Evolutionary conservation across 768 basidiomycete species (phyloP).

Genomic region (Lactifluus piperatus): DNA sequence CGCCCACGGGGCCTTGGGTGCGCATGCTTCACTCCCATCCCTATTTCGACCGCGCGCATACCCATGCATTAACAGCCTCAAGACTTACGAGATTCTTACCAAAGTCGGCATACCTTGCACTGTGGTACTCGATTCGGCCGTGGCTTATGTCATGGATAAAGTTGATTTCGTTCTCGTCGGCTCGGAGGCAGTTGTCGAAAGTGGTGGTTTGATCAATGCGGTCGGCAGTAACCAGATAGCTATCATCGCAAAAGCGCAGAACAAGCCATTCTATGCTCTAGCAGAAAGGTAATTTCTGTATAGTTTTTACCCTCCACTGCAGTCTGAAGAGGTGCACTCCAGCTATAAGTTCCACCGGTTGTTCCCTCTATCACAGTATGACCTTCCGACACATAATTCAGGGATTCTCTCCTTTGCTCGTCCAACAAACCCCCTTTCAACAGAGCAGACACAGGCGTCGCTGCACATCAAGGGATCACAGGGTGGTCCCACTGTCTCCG

Average conservation of each 20-base stretch:
- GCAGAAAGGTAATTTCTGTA: conserved; percentile 61
- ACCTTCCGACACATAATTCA: conserved; percentile 75
- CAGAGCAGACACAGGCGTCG: conserved; percentile 1
- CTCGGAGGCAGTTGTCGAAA: conserved; percentile 96
- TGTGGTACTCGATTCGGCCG: conserved; percentile 91
- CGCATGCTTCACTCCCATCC: conserved; percentile 22
- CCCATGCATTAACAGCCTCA: conserved; percentile 47
- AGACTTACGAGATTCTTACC: conserved; percentile 81
- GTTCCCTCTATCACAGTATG: conserved; percentile 88
- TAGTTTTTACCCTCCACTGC: background rate
- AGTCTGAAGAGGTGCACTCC: conserved; percentile 17
- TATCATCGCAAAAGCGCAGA: conserved; percentile 86
- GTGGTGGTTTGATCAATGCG: conserved; percentile 85
- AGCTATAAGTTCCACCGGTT: conserved; percentile 97
- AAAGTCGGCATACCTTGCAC: conserved; percentile 91
- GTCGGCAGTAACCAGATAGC: conserved; percentile 97
- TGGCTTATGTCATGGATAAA: conserved; percentile 94
- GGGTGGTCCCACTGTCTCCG: background rate
- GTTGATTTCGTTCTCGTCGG: conserved; percentile 95
- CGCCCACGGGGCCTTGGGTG: conserved; percentile 84
- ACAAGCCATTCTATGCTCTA: conserved; percentile 94
- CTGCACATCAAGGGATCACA: background rate
- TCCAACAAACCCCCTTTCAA: conserved; percentile 15
- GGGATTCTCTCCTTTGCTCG: conserved; percentile 64
- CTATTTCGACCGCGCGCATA: conserved; percentile 9